Base-by-base conservation (phyloP, 108 stramenopile genomes). In the Epipyxis sp. region DNA sequence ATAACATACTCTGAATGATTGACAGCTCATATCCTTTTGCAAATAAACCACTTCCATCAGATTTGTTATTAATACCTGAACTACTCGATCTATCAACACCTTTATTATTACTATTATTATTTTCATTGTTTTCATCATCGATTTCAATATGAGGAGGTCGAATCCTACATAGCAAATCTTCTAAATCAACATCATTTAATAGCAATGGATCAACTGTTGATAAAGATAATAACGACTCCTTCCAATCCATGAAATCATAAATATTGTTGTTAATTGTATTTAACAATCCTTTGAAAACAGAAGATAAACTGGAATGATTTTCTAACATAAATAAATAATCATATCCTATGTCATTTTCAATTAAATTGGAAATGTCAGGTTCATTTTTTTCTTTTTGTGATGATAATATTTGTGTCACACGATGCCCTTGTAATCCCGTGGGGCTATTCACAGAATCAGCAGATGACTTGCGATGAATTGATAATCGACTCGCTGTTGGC, bases 1-100 rank as follows among this genome's bases (percentile, higher is more conserved):
- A 74, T 6, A 74, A 29, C 44, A 74, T 29, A 27, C 41, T 30
- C 71, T 74, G 71, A 16, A 74, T 10, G 10, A 74, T 42, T 6
- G 71, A 34, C 13, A 74, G 42, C 34, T 74, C 71, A 3, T 6
- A 3, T 13, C 71, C 71, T 6, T 39, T 13, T 34, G 71, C 6
- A 39, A 39, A 74, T 13, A 68, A 25, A 68, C 65, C 65, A 20
- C 35, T 37, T 16, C 40, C 65, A 25, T 37, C 40, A 25, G 20
- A 20, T 20, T 37, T 20, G 41, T 25, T 25, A 37, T 20, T 25
- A 37, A 37, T 37, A 25, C 40, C 20, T 16, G 20, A 16, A 57
- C 54, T 57, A 25, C 54, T 25, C 54, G 25, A 16, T 16, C 54
- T 25, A 25, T 57, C 20, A 57, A 16, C 54, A 25, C 54, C 54